phyloP scores from a whole-genome alignment of 1,284 basidiomycete genomes.

The Sporisorium reilianum region DNA sequence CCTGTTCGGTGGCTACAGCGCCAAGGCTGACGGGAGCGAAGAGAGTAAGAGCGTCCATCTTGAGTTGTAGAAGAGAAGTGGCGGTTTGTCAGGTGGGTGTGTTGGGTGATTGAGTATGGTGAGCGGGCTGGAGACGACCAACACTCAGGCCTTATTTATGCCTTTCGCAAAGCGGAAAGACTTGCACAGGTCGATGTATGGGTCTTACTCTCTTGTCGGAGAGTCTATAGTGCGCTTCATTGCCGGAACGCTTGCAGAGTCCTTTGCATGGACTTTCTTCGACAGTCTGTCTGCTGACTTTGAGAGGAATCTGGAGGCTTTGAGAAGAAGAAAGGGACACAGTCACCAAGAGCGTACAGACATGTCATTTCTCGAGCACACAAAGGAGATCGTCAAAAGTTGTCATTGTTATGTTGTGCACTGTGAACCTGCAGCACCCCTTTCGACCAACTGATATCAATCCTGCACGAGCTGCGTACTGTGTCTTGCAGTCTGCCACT shows the following conservation, averaged over 20 bases:
- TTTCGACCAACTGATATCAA: no score
- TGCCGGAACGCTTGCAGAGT: no score
- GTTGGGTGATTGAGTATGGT: not conserved
- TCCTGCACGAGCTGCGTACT: no score
- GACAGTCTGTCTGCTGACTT: no score
- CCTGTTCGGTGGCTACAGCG: constrained; percentile 21
- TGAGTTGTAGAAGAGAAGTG: not conserved
- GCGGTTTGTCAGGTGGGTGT: not conserved
- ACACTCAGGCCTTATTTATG: not conserved
- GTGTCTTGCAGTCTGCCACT: no score
- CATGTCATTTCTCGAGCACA: no score
- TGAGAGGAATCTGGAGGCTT: no score
- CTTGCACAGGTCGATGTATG: not conserved
- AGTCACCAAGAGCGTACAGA: no score
- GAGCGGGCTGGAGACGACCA: not conserved
- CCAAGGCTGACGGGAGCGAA: constrained; percentile 22
- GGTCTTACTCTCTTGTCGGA: no score
- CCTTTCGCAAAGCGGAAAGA: not conserved
- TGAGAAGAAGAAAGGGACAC: no score
- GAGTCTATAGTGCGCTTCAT: no score
- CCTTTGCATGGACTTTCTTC: no score
- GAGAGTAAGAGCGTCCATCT: constrained; percentile 23
- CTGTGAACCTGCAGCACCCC: not conserved
- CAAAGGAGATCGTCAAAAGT: not conserved
- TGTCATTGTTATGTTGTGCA: not conserved